Percentiles rank a stretch among this genome's conserved stretches.
These are phyloP conservation scores for Herpotrichia juniperi DNA, from an alignment of 2,329 filamentous ascomycete genomes.

Conservation along the genomic window DNA sequence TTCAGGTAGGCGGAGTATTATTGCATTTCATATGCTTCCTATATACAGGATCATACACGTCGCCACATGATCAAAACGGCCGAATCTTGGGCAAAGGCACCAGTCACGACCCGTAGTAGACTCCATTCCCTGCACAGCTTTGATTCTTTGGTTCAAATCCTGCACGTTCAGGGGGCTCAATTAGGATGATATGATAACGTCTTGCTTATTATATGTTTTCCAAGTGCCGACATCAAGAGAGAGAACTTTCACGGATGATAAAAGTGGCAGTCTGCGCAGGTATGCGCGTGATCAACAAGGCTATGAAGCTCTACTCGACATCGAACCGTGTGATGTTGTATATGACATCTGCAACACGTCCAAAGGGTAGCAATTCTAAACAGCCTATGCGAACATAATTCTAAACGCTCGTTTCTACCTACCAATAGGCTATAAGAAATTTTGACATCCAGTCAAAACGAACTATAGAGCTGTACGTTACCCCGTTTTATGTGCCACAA, in stretches of 20 bases:
- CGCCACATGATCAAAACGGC: background rate
- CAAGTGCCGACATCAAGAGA: background rate
- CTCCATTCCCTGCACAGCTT: background rate
- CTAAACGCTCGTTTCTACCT: too few relatives aligned
- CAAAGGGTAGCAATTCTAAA: background rate
- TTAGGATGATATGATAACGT: background rate
- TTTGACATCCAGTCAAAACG: too few relatives aligned
- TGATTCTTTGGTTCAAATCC: background rate
- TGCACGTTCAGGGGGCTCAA: background rate
- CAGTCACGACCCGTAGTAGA: background rate
- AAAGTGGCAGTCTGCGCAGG: too few relatives aligned
- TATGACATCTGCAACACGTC: background rate
- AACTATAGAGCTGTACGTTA: too few relatives aligned
- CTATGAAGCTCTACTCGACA: background rate
- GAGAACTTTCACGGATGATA: too few relatives aligned
- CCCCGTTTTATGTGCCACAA: too few relatives aligned
- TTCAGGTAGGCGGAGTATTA: background rate
- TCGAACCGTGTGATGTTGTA: background rate
- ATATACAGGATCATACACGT: background rate
- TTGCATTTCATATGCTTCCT: background rate
- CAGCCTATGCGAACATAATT: background rate
- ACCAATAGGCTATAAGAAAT: too few relatives aligned
- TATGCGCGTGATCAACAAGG: background rate
- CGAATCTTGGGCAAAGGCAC: background rate
- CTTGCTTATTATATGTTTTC: background rate